Conservation (phyloP, 1,284 basidiomycete genomes). For the Lignosus rhinocerotis region DNA sequence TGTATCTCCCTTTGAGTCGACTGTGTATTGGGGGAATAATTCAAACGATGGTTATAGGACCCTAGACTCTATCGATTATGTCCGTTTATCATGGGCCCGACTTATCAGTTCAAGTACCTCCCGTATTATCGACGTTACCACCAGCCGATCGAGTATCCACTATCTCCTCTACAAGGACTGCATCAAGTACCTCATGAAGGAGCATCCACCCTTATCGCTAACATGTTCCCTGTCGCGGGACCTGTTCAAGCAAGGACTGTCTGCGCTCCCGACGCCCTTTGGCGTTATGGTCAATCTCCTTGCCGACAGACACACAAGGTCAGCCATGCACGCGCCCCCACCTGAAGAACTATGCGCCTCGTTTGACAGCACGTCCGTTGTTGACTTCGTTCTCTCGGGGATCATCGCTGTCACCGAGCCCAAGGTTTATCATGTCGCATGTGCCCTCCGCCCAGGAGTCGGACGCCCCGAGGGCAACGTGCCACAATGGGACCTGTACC, state of each 20-base stretch:
- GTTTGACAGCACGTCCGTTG: background rate
- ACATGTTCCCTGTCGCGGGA: background rate
- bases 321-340: too few relatives aligned
- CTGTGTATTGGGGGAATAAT: background rate
- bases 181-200: background rate
- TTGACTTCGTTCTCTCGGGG: background rate
- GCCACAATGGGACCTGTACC: background rate
- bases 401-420: background rate
- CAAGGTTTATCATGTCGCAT: background rate
- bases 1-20: background rate
- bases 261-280: background rate
- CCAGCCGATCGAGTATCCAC: background rate
- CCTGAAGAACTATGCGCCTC: background rate
- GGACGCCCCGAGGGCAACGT: background rate
- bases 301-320: background rate
- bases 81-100: background rate
- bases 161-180: background rate
- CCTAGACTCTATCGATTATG: background rate
- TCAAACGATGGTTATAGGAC: background rate
- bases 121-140: background rate
- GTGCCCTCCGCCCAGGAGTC: slow-evolving; percentile 3
- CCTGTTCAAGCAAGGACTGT: background rate
- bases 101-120: background rate
- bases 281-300: background rate
- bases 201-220: background rate